These are phyloP conservation scores for Phytophthora meadii DNA, from an alignment of 352 stramenopile genomes.

Conservation along the genomic window DNA sequence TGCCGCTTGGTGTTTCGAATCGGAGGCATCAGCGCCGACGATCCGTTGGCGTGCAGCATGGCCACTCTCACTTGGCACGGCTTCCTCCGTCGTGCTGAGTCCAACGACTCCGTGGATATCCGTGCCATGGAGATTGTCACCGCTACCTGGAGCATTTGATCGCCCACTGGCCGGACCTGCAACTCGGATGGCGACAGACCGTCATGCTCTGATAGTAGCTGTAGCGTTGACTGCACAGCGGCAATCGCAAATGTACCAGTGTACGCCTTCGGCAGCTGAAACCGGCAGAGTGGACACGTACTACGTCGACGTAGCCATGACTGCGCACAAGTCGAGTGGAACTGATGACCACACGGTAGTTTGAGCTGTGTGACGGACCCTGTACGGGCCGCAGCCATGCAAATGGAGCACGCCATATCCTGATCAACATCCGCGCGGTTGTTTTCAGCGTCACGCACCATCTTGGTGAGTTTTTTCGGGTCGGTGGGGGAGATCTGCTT, in stretches of 20 bases:
- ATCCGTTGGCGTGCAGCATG: slow-evolving; percentile 60
- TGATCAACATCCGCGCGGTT: slow-evolving; percentile 4
- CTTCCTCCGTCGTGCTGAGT: slow-evolving; percentile 30
- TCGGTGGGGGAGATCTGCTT: slow-evolving; percentile 27
- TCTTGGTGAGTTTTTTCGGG: slow-evolving; percentile 22
- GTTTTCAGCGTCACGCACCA: slow-evolving; percentile 35
- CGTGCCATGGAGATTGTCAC: slow-evolving; percentile 71
- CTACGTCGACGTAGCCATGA: slow-evolving; percentile 91
- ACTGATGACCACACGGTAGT: slow-evolving; percentile 92
- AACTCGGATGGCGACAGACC: slow-evolving; percentile 45
- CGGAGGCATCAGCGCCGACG: not conserved
- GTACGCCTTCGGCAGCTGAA: slow-evolving; percentile 84
- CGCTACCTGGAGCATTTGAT: slow-evolving; percentile 48
- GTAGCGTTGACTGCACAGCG: slow-evolving; percentile 64
- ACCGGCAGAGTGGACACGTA: slow-evolving; percentile 94
- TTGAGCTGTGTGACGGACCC: slow-evolving; percentile 43
- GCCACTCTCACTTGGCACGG: slow-evolving; percentile 69
- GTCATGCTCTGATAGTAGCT: slow-evolving; percentile 55
- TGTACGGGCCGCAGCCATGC: slow-evolving; percentile 47
- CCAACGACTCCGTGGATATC: slow-evolving; percentile 39
- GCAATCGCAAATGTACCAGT: slow-evolving; percentile 69
- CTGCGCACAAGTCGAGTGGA: slow-evolving; percentile 92
- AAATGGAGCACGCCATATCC: slow-evolving; percentile 83
- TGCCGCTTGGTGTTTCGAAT: slow-evolving; percentile 9
- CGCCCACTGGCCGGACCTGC: slow-evolving; percentile 36